Conservation (phyloP, 2,329 filamentous ascomycete species). For the Aspergillus sp. region DNA sequence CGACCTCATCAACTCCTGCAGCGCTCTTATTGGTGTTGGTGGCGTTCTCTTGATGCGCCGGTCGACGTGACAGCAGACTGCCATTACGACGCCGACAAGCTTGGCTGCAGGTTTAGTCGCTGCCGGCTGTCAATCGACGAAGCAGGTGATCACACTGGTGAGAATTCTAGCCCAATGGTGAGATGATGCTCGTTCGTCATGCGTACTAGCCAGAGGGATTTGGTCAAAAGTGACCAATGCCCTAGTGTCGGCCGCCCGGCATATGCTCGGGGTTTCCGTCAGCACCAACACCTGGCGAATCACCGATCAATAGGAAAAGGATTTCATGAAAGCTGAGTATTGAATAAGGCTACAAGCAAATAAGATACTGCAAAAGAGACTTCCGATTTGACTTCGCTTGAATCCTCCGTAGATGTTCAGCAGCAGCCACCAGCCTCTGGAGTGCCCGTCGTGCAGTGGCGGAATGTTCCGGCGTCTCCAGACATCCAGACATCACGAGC, state of each 20-base stretch:
- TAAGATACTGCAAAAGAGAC: too few species aligned
- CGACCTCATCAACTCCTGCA: too few species aligned
- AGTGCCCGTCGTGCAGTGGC: too few species aligned
- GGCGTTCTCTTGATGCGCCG: neutral
- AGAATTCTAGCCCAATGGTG: neutral
- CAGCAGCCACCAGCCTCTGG: too few species aligned
- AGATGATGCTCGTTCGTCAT: neutral
- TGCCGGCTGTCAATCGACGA: neutral
- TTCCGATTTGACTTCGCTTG: too few species aligned
- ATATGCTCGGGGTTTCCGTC: neutral
- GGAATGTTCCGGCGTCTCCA: neutral
- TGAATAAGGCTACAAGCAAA: too few species aligned
- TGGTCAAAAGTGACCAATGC: neutral
- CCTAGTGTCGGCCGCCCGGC: neutral
- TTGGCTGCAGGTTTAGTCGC: slow-evolving; percentile 2
- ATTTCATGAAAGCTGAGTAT: neutral
- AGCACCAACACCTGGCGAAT: neutral
- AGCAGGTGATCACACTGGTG: neutral
- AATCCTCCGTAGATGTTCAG: too few species aligned
- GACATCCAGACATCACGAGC: neutral
- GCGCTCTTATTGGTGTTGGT: neutral
- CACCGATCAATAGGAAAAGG: neutral
- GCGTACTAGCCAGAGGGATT: neutral
- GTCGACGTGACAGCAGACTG: neutral
- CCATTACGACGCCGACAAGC: slow-evolving; percentile 4